Evolutionary conservation across 2,329 filamentous ascomycete species (phyloP), one percentile per base, ranked within the genome.

Genomic region (Sclerotinia glacialis): DNA sequence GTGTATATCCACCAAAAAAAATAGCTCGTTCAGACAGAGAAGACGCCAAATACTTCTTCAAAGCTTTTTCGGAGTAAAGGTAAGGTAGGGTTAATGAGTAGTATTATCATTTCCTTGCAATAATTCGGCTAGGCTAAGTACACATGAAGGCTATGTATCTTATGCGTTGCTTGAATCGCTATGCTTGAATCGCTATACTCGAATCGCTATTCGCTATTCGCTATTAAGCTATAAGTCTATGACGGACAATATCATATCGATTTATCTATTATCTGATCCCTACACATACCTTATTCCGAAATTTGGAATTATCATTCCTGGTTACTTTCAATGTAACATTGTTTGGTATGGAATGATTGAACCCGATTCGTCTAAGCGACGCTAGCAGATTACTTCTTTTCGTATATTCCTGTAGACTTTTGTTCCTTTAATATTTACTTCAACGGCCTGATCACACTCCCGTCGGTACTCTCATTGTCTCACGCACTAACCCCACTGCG

Each of bases 391-490:
- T n/a, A 34, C 23, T 37, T 21, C 46, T 65, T 65, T 65, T 65
- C 64, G 54, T 65, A 12, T 37, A 60, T 61, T 40, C 53, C 28
- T 47, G 37, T 40, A 59, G 21, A 28, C 34, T 37, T 37, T 56
- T 28, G 12, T 60, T 23, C 42, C n/a, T 61, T 21, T 37, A 60
- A 52, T 65, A 54, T 65, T 61, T 46, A 60, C 34, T 40, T 23
- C 64, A 65, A 65, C 64, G 54, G 64, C 64, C 44, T 61, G 55
- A 60, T 65, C 46, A 65, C 37, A 65, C 46, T 44, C 44, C 54
- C n/a, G 42, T 52, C 37, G 44, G 54, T 61, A 50, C 55, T 61
- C 46, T 49, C 47, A 61, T 28, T n/a, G 31, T 60, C 44, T 11
- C 63, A 50, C 42, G 53, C n/a, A 47, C 62, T 59, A 28, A 37